Percentiles rank a stretch among this genome's conserved stretches.
These are phyloP conservation scores for Fusarium sp. DNA, from an alignment of 2,329 filamentous ascomycete genomes.

Conservation along the genomic window DNA sequence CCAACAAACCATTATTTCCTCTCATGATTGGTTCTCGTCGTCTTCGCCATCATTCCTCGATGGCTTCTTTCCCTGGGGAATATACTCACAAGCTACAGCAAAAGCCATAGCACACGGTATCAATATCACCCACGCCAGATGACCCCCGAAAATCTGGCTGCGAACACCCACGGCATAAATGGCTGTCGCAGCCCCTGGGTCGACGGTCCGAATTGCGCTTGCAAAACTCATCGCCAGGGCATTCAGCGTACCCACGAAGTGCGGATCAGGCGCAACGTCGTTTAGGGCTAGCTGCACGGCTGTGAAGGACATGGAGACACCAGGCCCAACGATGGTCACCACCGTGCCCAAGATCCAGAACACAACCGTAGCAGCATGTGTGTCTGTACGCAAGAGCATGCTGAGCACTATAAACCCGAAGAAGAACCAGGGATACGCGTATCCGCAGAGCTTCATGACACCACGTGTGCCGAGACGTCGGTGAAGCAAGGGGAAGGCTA, in stretches of 20 bases:
- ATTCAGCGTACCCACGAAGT: constrained; percentile 77
- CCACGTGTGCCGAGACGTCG: constrained; percentile 72
- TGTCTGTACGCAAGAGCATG: constrained; percentile 53
- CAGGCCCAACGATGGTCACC: constrained; percentile 65
- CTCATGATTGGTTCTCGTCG: background rate
- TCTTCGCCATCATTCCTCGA: constrained; percentile 23
- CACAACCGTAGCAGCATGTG: constrained; percentile 46
- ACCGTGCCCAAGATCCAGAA: constrained; percentile 67
- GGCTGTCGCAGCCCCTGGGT: constrained; percentile 73
- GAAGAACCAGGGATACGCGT: constrained; percentile 73
- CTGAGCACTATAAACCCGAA: constrained; percentile 66
- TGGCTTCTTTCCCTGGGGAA: constrained; percentile 44
- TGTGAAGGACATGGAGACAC: constrained; percentile 77
- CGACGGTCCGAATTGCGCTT: constrained; percentile 72
- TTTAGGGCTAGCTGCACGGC: constrained; percentile 79
- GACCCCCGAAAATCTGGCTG: constrained; percentile 70
- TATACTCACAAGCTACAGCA: constrained; percentile 36
- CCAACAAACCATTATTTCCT: background rate
- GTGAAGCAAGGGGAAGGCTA: constrained; percentile 77
- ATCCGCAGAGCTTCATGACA: constrained; percentile 67
- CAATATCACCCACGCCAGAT: constrained; percentile 56
- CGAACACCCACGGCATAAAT: constrained; percentile 75
- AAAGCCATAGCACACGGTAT: constrained; percentile 47
- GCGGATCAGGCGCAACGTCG: constrained; percentile 74
- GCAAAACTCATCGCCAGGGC: constrained; percentile 67